Percentiles rank a stretch among this genome's conserved stretches.
Conservation (phyloP, 129 eudicot genomes). For the Lactuca sativa region DNA sequence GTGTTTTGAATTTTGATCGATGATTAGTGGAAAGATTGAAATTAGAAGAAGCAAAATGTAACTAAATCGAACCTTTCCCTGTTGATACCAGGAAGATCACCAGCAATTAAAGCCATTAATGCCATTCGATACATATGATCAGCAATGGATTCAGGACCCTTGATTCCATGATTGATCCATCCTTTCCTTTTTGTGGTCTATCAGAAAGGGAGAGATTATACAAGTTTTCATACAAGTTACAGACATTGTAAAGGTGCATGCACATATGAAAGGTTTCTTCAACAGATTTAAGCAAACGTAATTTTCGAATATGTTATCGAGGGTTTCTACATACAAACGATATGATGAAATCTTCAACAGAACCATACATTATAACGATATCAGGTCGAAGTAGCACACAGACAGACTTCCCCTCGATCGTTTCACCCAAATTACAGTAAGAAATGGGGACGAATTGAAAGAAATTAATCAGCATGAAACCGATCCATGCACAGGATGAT, state of each 20-base stretch:
- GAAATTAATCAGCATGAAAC: not conserved
- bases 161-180: constrained; percentile 86
- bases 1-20: not conserved
- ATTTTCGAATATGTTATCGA: not conserved
- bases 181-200: constrained; percentile 93
- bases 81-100: constrained; percentile 74
- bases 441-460: not conserved
- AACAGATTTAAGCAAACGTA: not conserved
- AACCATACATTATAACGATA: not conserved
- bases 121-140: constrained; percentile 98
- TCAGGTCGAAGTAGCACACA: not conserved
- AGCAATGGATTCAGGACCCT: constrained; percentile 91
- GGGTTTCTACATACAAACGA: not conserved
- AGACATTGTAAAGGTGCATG: not conserved
- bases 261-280: not conserved
- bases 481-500: constrained; percentile 1
- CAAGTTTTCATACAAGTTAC: not conserved
- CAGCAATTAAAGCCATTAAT: constrained; percentile 83
- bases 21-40: not conserved
- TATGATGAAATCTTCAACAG: constrained; percentile 3
- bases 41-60: constrained; percentile 12
- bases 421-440: constrained; percentile 15
- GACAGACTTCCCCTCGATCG: constrained; percentile 5
- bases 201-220: constrained; percentile 17
- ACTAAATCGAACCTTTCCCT: constrained; percentile 69